Percentiles rank a stretch among this genome's conserved stretches.
phyloP scores from a whole-genome alignment of 768 basidiomycete genomes.

The Boletales sp. region DNA sequence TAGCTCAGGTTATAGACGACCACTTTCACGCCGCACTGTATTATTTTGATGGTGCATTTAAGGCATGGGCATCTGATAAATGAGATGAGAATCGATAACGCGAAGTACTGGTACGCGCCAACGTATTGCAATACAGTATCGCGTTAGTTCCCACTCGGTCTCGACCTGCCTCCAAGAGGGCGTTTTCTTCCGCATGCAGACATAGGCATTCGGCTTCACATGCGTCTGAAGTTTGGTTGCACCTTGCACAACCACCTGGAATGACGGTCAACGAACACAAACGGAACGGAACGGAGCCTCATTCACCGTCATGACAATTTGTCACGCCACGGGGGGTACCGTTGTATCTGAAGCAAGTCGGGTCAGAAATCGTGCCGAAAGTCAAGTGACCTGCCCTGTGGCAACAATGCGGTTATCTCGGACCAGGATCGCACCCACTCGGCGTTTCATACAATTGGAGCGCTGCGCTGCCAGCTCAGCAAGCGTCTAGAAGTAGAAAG shows the following conservation, averaged over 20 bases:
- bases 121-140: slow-evolving; percentile 99
- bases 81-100: neutral
- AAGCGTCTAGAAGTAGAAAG: slow-evolving; percentile 53
- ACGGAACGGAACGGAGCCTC: neutral
- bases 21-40: slow-evolving; percentile 86
- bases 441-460: slow-evolving; percentile 96
- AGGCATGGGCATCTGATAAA: slow-evolving; percentile 87
- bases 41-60: slow-evolving; percentile 95
- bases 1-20: slow-evolving; percentile 96
- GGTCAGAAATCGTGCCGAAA: slow-evolving; percentile 1
- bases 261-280: slow-evolving; percentile 49
- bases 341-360: slow-evolving; percentile 66
- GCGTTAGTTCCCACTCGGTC: slow-evolving; percentile 81
- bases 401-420: slow-evolving; percentile 75
- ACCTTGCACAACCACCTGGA: slow-evolving; percentile 84
- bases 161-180: slow-evolving; percentile 87
- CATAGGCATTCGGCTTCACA: slow-evolving; percentile 80
- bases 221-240: slow-evolving; percentile 53
- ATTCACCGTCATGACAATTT: slow-evolving; percentile 64
- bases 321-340: slow-evolving; percentile 87
- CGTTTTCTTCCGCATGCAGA: slow-evolving; percentile 97
- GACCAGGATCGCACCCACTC: slow-evolving; percentile 93
- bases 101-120: slow-evolving; percentile 26
- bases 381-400: slow-evolving; percentile 55
- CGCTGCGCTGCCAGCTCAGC: slow-evolving; percentile 86